Percentiles rank a stretch among this genome's conserved stretches.
These are phyloP conservation scores for Mucor velutinosus DNA, from an alignment of 371 early-diverging fungal species.

Conservation along the genomic window DNA sequence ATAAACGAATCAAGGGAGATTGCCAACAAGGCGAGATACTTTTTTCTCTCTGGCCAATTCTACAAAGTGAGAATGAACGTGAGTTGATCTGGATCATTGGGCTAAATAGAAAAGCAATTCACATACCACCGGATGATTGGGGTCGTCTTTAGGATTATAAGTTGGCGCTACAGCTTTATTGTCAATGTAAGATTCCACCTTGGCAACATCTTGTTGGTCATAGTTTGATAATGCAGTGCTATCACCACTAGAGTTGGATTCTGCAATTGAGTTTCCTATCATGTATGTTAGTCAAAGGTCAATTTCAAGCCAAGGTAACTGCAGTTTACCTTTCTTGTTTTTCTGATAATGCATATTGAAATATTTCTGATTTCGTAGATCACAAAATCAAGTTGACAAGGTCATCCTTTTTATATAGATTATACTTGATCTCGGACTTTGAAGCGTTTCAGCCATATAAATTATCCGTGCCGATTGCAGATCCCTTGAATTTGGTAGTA, in stretches of 20 bases:
- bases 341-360: background rate
- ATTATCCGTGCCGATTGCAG: background rate
- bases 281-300: too few species aligned
- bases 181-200: background rate
- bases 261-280: background rate
- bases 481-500: background rate
- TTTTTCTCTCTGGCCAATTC: slow-evolving; percentile 36
- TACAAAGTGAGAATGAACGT: background rate
- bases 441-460: background rate
- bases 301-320: background rate
- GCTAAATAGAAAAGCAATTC: background rate
- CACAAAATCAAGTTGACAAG: background rate
- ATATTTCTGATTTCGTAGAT: background rate
- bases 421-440: background rate
- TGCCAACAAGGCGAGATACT: slow-evolving; percentile 23
- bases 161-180: background rate
- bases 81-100: background rate
- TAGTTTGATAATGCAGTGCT: background rate
- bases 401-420: background rate
- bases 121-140: slow-evolving; percentile 26
- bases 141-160: slow-evolving; percentile 23
- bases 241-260: background rate
- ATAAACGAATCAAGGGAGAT: slow-evolving; percentile 36
- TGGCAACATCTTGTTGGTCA: background rate
- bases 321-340: background rate